Percentiles rank a stretch among this genome's conserved stretches.
Evolutionary conservation across 2,329 filamentous ascomycete species (phyloP).

Genomic region (Pyricularia sp.): DNA sequence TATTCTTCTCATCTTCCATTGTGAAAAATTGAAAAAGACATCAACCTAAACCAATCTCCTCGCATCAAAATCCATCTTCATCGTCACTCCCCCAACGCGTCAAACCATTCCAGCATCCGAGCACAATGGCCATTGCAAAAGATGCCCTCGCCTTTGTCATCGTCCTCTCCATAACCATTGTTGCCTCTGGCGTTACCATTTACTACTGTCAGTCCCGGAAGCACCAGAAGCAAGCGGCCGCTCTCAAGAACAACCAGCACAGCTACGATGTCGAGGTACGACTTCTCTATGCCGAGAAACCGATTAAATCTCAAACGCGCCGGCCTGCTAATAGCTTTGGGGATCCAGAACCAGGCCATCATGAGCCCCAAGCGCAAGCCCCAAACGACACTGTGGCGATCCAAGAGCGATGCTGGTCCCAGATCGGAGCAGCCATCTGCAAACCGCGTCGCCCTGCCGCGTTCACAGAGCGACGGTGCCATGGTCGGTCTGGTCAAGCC

Average conservation of each 20-base stretch:
- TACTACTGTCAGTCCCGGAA: neutral
- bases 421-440: neutral
- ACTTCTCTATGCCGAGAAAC: neutral
- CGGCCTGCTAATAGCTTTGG: neutral
- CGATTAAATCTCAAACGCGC: too few species aligned
- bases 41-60: neutral
- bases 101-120: neutral
- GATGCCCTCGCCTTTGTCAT: neutral
- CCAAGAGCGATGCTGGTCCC: neutral
- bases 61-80: neutral
- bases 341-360: neutral
- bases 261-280: neutral
- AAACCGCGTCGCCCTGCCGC: neutral
- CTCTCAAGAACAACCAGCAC: neutral
- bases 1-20: neutral
- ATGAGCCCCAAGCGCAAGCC: neutral
- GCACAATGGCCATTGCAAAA: neutral
- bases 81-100: neutral
- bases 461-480: neutral
- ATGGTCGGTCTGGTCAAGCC: neutral
- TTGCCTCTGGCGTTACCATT: neutral
- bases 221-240: neutral
- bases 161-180: neutral
- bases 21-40: neutral
- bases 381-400: neutral